Percentiles rank a stretch among this genome's conserved stretches.
Evolutionary conservation across 805 yeast species (phyloP).

Genomic region (Lipomyces yamanashiensis): DNA sequence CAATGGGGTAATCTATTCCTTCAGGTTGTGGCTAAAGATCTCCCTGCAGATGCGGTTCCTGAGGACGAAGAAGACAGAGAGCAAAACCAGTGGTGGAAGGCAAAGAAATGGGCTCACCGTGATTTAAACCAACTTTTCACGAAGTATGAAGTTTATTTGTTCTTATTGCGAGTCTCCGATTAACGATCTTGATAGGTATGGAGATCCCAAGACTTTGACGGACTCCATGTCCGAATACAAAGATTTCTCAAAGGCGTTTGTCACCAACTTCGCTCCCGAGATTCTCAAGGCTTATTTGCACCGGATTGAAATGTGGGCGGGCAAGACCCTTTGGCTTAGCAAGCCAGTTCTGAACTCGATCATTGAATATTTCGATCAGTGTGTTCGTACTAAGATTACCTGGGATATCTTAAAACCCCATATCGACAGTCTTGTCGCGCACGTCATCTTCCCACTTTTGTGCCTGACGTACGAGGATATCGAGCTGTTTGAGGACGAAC

Average conservation of each 20-base stretch:
- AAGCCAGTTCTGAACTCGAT: slow-evolving; percentile 66
- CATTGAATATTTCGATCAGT: slow-evolving; percentile 39
- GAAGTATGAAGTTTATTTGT: slow-evolving; percentile 57
- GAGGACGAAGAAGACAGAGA: slow-evolving; percentile 59
- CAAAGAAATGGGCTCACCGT: slow-evolving; percentile 88
- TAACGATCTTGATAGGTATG: slow-evolving; percentile 21
- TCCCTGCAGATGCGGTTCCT: slow-evolving; percentile 59
- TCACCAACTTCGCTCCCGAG: slow-evolving; percentile 69
- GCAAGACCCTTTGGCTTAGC: slow-evolving; percentile 68
- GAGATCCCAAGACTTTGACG: slow-evolving; percentile 28
- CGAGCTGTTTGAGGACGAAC: slow-evolving; percentile 82
- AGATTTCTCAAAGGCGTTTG: slow-evolving; percentile 62
- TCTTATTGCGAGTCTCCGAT: neutral
- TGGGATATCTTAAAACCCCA: slow-evolving; percentile 74
- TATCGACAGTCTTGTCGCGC: slow-evolving; percentile 65
- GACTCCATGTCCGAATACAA: slow-evolving; percentile 54
- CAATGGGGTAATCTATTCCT: slow-evolving; percentile 83
- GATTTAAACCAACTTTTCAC: slow-evolving; percentile 72
- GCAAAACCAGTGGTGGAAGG: slow-evolving; percentile 67
- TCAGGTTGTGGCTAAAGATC: slow-evolving; percentile 60
- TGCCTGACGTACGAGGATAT: slow-evolving; percentile 70
- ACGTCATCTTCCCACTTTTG: slow-evolving; percentile 75
- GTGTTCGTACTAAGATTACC: slow-evolving; percentile 60
- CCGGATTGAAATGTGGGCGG: slow-evolving; percentile 76
- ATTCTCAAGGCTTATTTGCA: slow-evolving; percentile 65